Percentiles rank a stretch among this genome's conserved stretches.
phyloP scores from a whole-genome alignment of 208 protist genomes.

The Leishmania lainsoni region DNA sequence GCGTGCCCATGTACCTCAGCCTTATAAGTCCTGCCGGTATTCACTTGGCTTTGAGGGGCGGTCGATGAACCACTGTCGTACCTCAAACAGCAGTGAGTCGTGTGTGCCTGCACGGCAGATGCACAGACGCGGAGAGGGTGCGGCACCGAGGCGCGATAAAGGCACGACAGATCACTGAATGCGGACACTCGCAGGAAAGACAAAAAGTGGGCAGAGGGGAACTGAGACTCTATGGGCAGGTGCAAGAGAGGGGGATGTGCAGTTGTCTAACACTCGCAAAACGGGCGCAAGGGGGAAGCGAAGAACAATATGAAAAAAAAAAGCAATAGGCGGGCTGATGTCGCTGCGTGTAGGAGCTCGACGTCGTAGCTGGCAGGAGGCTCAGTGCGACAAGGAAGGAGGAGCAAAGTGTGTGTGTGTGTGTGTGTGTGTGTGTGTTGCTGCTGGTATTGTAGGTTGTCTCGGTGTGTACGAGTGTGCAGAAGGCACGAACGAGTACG shows the following conservation, averaged over 20 bases:
- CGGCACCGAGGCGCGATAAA: background rate
- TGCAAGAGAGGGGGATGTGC: background rate
- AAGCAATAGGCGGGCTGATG: background rate
- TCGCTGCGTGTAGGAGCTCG: background rate
- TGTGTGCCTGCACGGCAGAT: background rate
- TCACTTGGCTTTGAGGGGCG: background rate
- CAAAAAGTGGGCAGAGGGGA: background rate
- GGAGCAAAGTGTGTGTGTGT: background rate
- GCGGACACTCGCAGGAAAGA: background rate
- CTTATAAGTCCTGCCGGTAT: background rate
- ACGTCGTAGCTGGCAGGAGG: background rate
- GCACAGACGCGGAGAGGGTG: background rate
- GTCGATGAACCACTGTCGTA: background rate
- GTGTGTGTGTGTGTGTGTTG: background rate
- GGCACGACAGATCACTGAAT: background rate
- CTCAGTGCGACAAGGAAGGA: background rate
- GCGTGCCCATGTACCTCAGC: background rate
- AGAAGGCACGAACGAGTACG: background rate
- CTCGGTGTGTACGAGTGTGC: slow-evolving; percentile 13
- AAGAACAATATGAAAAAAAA: background rate
- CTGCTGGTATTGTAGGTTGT: background rate
- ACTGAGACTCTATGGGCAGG: background rate
- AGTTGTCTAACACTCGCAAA: background rate
- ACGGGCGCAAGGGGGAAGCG: background rate
- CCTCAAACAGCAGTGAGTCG: background rate